Base-by-base conservation (phyloP, 176 grass and related monocot species). In the Cenchrus fungigraminus region DNA sequence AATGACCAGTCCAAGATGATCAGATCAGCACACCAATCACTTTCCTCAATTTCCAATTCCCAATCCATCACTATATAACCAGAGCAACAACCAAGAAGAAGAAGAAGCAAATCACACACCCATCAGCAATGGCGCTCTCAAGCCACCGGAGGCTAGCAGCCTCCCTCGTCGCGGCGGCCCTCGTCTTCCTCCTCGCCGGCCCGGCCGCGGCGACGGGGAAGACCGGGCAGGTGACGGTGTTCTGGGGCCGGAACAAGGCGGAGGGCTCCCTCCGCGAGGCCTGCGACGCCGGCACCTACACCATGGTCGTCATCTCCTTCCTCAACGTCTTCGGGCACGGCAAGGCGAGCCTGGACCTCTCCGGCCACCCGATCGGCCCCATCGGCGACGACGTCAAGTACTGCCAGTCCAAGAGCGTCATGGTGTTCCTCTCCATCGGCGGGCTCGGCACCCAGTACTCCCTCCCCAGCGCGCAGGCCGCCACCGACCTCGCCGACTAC, bases 361-460 rank as follows among this genome's bases (percentile, higher is more conserved):
- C 81, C 1, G 69, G 81, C 16, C 81, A 83, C 81, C 81, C 81
- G 0, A 1, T 25, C 70, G 45, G 29, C 58, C 45, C 45, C 29
- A 1, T 83, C 81, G 81, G 81, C 70, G 70, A 3, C 58, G 81
- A 83, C 81, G 40, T 83, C 69, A 74, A 83, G 51, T n/a, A 82
- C 79, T 82, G 79, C 79, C 79, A 82, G 20, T 82, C 51, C 8
- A 71, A 58, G 50, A 51, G 25, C 81, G 14, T 37, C 28, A 3
- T 64, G 2, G 45, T 83, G 0, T 83, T 52, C 70, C 81, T 83
- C 81, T 83, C 81, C 70, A 46, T 83, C 81, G 81, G 81, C 0
- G 81, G 69, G 8, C n/a, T 10, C 69, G 57, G 58, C 58, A 0
- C 2, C 44, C 6, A 40, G 4, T 65, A 83, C 81, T 83, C 81